Evolutionary conservation across 257 asterid species (phyloP), one percentile per base, ranked within the genome.

Genomic region (Ocimum tenuiflorum): DNA sequence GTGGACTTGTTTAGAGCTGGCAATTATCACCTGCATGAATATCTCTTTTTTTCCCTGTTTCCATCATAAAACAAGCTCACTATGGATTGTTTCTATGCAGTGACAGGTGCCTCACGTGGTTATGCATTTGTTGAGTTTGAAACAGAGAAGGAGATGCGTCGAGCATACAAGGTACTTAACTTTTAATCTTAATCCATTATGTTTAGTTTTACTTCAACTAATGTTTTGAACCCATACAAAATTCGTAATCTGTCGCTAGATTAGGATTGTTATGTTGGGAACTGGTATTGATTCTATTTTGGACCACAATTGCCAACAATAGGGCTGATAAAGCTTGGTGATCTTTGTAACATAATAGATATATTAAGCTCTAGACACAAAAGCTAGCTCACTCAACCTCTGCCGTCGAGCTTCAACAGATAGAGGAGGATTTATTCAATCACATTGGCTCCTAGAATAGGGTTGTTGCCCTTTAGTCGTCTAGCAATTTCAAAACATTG

Each of bases 91-190:
- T 66, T 74, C 18, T 67, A 68, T 76, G 71, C 84, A 91, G 99
- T 90, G 63, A 90, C 99, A 6, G 96, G 97, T 38, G 99, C 97
- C 54, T 94, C 97, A 20, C 77, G 95, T 31, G 97, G 97, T 56
- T 89, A 90, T 80, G 99, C 86, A 53, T 94, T 94, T 74, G 95
- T 94, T 47, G 96, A 90, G 75, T 94, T 90, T 72, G 91, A 94
- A 80, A 83, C 89, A 2, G 95, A 84, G 70, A 90, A 79, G 66
- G 97, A 94, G 70, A 90, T 88, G 99, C 80, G 75, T 15, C 81
- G 91, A 76, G 99, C 99, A 9, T 94, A 88, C 75, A 81, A 77
- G 90, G 97, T 88, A 51, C 59, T 62, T 27, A 15, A 60, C 36
- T 23, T 64, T 39, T 68, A 17, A 49, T 39, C n/a, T 36, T 24